Conservation (phyloP, 352 stramenopile species). For the Phytophthora ramorum region DNA sequence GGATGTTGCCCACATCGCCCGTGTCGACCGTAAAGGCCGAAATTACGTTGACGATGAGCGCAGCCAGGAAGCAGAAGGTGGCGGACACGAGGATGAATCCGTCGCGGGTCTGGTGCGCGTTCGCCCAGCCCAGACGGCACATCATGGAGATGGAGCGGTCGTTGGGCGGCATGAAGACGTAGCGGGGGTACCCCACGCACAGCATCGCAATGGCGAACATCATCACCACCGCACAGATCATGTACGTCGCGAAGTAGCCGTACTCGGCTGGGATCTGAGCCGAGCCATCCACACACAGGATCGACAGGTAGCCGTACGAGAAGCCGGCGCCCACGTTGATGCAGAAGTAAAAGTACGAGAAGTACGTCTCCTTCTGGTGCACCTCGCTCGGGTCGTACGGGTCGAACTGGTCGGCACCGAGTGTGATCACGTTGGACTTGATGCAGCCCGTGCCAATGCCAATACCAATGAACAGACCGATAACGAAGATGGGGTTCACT, state of each 20-base stretch:
- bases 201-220: slow-evolving; percentile 44
- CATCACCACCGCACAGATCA: slow-evolving; percentile 62
- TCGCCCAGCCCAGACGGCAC: slow-evolving; percentile 38
- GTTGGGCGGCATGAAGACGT: slow-evolving; percentile 52
- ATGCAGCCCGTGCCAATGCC: slow-evolving; percentile 52
- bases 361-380: slow-evolving; percentile 71
- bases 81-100: slow-evolving; percentile 39
- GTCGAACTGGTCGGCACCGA: slow-evolving; percentile 71
- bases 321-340: slow-evolving; percentile 79
- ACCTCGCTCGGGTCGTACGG: slow-evolving; percentile 51
- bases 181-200: slow-evolving; percentile 51
- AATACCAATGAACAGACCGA: slow-evolving; percentile 65
- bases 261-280: slow-evolving; percentile 70
- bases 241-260: slow-evolving; percentile 82
- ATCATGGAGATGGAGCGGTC: slow-evolving; percentile 55
- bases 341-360: slow-evolving; percentile 86
- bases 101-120: slow-evolving; percentile 31
- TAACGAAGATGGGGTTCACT: slow-evolving; percentile 59
- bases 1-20: slow-evolving; percentile 35
- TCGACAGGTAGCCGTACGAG: slow-evolving; percentile 84
- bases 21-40: slow-evolving; percentile 44
- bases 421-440: slow-evolving; percentile 70
- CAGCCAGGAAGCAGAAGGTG: slow-evolving; percentile 41
- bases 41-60: slow-evolving; percentile 57
- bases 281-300: slow-evolving; percentile 78